Conservation (phyloP, 2,329 filamentous ascomycete genomes). For the Nemania abortiva region DNA sequence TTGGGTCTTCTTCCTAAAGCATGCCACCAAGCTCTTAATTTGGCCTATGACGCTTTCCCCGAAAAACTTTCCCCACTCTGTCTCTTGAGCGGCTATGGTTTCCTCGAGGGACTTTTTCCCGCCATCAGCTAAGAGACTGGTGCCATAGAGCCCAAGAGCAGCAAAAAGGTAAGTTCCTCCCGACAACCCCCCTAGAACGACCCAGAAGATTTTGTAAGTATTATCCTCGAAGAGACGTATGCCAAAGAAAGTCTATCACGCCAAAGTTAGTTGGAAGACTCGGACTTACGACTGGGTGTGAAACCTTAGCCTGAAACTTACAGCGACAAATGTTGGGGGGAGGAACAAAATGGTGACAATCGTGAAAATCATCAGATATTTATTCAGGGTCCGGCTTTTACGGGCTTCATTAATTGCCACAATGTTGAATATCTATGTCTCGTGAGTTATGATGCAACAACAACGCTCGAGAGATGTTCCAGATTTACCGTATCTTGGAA, state of each 20-base stretch:
- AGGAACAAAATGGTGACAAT: conserved; percentile 27
- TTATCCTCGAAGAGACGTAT: conserved; percentile 13
- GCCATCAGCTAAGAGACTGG: background rate
- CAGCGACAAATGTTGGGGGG: conserved; percentile 20
- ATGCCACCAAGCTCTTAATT: background rate
- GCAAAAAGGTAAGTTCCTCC: conserved; percentile 16
- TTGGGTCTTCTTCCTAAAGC: background rate
- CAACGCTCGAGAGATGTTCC: background rate
- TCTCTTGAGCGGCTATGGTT: no score
- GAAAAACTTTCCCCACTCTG: no score
- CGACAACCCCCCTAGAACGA: background rate
- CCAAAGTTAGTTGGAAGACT: background rate
- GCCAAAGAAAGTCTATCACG: conserved; percentile 11
- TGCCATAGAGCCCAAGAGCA: conserved; percentile 14
- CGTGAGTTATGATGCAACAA: background rate
- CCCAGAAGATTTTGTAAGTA: conserved; percentile 7
- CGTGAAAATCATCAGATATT: conserved; percentile 25
- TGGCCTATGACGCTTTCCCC: background rate
- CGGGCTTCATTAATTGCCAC: conserved; percentile 15
- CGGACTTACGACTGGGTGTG: background rate
- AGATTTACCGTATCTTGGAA: conserved; percentile 1
- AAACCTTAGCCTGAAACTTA: conserved; percentile 5
- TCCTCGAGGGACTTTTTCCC: background rate
- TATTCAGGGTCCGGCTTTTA: conserved; percentile 8
- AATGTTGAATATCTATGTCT: conserved; percentile 22